phyloP scores from a whole-genome alignment of 2,329 filamentous ascomycete species.

The Trichophyton equinum region DNA sequence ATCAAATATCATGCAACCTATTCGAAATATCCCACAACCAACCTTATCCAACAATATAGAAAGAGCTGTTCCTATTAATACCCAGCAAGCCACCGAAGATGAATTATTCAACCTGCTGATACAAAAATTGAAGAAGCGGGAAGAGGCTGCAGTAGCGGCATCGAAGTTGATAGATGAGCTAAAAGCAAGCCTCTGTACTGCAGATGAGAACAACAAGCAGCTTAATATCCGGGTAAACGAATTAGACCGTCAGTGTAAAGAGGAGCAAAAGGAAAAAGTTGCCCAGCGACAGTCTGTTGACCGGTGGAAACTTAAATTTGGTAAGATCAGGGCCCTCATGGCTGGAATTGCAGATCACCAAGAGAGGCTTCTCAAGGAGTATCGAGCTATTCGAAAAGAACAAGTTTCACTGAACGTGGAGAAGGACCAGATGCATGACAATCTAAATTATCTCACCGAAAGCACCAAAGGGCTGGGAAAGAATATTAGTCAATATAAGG shows the following conservation, averaged over 20 bases:
- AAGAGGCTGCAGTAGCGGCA: slow-evolving; percentile 21
- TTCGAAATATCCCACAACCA: neutral
- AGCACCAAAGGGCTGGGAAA: slow-evolving; percentile 14
- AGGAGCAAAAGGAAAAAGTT: slow-evolving; percentile 15
- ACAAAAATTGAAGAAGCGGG: slow-evolving; percentile 22
- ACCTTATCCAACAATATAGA: neutral
- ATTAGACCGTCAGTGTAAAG: slow-evolving; percentile 14
- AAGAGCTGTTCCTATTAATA: neutral
- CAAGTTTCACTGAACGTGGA: slow-evolving; percentile 18
- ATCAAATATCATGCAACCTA: neutral
- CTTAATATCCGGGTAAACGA: slow-evolving; percentile 18
- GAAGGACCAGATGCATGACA: slow-evolving; percentile 16
- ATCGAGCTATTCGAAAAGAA: slow-evolving; percentile 19
- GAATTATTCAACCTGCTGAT: slow-evolving; percentile 27
- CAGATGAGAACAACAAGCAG: slow-evolving; percentile 20
- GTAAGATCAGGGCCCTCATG: slow-evolving; percentile 22
- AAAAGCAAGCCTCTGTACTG: slow-evolving; percentile 16
- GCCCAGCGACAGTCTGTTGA: slow-evolving; percentile 18
- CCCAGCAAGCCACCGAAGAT: slow-evolving; percentile 22
- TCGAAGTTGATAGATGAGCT: slow-evolving; percentile 18
- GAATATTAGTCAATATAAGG: slow-evolving; percentile 14
- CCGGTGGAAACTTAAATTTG: slow-evolving; percentile 25
- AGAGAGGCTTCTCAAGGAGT: slow-evolving; percentile 21
- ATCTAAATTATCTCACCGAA: slow-evolving; percentile 18
- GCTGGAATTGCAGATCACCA: slow-evolving; percentile 25